These are phyloP conservation scores for Trametes villosa DNA, from an alignment of 768 basidiomycete species.

Conservation along the genomic window DNA sequence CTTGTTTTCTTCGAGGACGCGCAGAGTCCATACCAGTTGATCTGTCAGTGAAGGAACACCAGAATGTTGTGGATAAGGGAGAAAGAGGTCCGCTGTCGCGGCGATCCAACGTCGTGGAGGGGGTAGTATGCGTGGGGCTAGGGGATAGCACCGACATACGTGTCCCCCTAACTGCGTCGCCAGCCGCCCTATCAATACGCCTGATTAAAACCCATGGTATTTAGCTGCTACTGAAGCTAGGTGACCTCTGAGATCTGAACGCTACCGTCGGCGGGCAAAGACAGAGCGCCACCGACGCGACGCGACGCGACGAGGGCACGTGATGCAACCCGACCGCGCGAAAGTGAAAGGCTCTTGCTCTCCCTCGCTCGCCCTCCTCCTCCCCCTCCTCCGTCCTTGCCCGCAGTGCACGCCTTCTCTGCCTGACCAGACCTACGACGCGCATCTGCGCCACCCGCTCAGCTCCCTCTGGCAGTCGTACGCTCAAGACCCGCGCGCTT, in stretches of 20 bases:
- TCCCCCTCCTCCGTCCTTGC: background rate
- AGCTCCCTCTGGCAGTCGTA: background rate
- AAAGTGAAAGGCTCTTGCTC: background rate
- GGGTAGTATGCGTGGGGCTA: too few species aligned
- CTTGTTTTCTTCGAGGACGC: background rate
- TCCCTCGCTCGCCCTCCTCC: too few species aligned
- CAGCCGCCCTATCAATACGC: too few species aligned
- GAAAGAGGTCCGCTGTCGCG: too few species aligned
- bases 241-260: background rate
- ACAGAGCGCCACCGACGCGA: slow-evolving; percentile 11
- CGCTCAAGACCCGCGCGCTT: background rate
- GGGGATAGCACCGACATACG: too few species aligned
- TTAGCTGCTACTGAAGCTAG: background rate
- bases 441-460: background rate
- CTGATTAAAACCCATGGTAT: too few species aligned
- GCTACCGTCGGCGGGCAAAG: background rate
- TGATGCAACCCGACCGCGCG: background rate
- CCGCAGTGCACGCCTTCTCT: background rate
- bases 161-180: too few species aligned
- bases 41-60: too few species aligned
- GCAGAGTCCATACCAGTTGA: background rate
- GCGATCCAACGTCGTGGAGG: too few species aligned
- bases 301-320: slow-evolving; percentile 16
- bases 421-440: background rate
- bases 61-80: too few species aligned